Percentiles rank a stretch among this genome's conserved stretches.
Evolutionary conservation across 257 asterid species (phyloP).

Genomic region (Nicotiana benthamiana): DNA sequence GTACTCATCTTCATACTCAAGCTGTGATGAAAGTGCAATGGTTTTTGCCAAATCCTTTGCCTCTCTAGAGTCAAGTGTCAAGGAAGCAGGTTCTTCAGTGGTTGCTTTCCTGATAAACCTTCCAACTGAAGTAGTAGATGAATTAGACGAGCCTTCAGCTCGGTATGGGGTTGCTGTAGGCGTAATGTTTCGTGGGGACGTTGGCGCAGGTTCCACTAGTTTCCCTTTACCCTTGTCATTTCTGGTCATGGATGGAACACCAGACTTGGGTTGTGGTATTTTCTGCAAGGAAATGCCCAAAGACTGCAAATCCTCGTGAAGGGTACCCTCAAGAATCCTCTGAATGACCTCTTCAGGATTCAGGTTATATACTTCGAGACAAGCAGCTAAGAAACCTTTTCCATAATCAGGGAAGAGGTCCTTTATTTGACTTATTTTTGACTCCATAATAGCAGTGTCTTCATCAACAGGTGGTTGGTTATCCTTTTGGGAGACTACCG

Average conservation of each 20-base stretch:
- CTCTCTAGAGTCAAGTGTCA: constrained; percentile 38
- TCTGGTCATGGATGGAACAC: constrained; percentile 21
- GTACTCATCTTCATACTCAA: constrained; percentile 94
- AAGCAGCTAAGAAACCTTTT: constrained; percentile 71
- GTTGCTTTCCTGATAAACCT: constrained; percentile 67
- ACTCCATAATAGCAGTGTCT: constrained; percentile 66
- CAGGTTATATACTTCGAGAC: constrained; percentile 89
- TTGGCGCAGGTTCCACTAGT: constrained; percentile 31
- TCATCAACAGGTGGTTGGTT: constrained; percentile 43
- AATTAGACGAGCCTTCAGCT: constrained; percentile 34
- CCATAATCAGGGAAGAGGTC: constrained; percentile 93
- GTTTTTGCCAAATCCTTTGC: constrained; percentile 52
- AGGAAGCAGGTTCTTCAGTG: constrained; percentile 28
- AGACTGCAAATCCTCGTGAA: constrained; percentile 69
- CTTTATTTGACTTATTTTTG: constrained; percentile 86
- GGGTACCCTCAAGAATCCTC: constrained; percentile 85
- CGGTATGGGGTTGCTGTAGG: constrained; percentile 22
- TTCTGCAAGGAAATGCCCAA: constrained; percentile 54
- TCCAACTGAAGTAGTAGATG: constrained; percentile 54
- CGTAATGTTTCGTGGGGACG: constrained; percentile 14
- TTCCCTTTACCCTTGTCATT: constrained; percentile 80
- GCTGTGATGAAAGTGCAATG: constrained; percentile 62
- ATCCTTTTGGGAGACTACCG: constrained; percentile 21
- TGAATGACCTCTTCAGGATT: constrained; percentile 90
- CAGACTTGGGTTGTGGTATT: constrained; percentile 41